These are phyloP conservation scores for Candida takata DNA, from an alignment of 805 yeast genomes.

Conservation along the genomic window DNA sequence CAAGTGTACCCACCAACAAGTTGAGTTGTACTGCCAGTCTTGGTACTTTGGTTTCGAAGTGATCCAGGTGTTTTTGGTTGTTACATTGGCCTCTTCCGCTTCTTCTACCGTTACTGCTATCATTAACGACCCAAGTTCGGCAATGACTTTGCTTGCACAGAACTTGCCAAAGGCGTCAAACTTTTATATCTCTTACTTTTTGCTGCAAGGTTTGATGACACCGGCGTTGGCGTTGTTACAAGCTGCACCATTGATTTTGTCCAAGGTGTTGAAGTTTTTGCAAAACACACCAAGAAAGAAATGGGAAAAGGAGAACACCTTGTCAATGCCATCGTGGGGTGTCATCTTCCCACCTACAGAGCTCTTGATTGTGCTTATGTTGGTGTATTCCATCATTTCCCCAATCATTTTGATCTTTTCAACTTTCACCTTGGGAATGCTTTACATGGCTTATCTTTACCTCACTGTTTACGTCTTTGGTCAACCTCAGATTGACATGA, in stretches of 20 bases:
- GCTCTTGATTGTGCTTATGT: slow-evolving; percentile 61
- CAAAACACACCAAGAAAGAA: slow-evolving; percentile 89
- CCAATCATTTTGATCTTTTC: slow-evolving; percentile 67
- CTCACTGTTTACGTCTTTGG: slow-evolving; percentile 55
- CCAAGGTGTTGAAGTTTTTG: slow-evolving; percentile 64
- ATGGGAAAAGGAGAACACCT: slow-evolving; percentile 67
- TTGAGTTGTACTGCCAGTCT: slow-evolving; percentile 77
- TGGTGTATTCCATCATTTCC: slow-evolving; percentile 73
- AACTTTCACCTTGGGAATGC: slow-evolving; percentile 46
- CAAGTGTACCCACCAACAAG: slow-evolving; percentile 56
- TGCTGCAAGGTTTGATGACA: slow-evolving; percentile 73
- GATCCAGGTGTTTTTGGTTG: slow-evolving; percentile 79
- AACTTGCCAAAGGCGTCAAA: slow-evolving; percentile 87
- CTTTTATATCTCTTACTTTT: slow-evolving; percentile 77
- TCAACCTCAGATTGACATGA: slow-evolving; percentile 44
- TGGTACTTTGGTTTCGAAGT: slow-evolving; percentile 91
- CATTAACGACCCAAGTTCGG: slow-evolving; percentile 55
- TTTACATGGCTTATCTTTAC: slow-evolving; percentile 59
- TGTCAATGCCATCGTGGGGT: slow-evolving; percentile 74
- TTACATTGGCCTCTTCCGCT: slow-evolving; percentile 78
- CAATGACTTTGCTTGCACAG: slow-evolving; percentile 66
- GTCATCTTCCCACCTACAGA: slow-evolving; percentile 74
- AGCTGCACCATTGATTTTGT: slow-evolving; percentile 62
- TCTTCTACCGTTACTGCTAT: slow-evolving; percentile 68
- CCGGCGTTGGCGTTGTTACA: slow-evolving; percentile 76